Conservation (phyloP, 192 early-diverging fungal species). For the Funneliformis geosporum region DNA sequence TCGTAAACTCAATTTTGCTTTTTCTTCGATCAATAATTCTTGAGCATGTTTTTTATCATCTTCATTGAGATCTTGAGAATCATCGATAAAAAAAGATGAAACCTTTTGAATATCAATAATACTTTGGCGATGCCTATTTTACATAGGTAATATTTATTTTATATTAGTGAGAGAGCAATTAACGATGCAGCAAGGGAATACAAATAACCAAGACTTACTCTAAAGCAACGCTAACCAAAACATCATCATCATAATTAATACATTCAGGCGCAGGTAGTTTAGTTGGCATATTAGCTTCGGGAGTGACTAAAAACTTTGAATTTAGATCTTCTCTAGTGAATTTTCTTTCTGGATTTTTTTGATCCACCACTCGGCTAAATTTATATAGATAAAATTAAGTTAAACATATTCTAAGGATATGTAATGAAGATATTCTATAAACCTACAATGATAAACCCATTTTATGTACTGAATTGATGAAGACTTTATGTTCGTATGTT, state of each 20-base stretch:
- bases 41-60: neutral
- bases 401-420: slow-evolving; percentile 53
- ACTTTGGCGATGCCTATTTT: neutral
- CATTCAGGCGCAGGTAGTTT: neutral
- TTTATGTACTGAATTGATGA: slow-evolving; percentile 74
- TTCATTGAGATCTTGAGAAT: neutral
- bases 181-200: neutral
- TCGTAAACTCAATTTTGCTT: neutral
- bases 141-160: neutral
- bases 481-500: slow-evolving; percentile 64
- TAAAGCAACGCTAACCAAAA: neutral
- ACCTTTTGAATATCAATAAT: neutral
- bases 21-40: neutral
- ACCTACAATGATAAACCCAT: slow-evolving; percentile 53
- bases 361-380: slow-evolving; percentile 2
- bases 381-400: neutral
- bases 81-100: neutral
- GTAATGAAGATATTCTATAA: slow-evolving; percentile 27
- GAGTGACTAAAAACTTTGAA: neutral
- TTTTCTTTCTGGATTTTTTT: neutral
- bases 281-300: neutral
- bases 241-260: slow-evolving; percentile 22
- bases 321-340: neutral
- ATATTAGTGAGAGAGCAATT: neutral
- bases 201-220: neutral